Evolutionary conservation across 176 grass and related monocot species (phyloP), one percentile per base, ranked within the genome.

Genomic region (Ensete glaucum): DNA sequence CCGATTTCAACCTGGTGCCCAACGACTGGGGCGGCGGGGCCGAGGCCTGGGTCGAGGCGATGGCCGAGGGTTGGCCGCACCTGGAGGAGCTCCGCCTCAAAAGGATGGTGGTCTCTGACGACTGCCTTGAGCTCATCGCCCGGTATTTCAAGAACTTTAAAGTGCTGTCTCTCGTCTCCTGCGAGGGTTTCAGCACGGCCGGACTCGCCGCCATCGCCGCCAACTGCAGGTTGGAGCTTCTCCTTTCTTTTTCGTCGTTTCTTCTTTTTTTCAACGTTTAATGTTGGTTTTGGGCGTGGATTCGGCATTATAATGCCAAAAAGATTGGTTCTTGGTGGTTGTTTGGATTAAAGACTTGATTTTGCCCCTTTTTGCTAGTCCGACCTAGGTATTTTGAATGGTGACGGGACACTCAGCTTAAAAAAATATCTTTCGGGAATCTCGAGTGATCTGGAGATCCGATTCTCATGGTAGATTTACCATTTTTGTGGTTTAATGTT

Each of bases 71-170:
- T 1, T 92, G 87, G 90, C 79, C 90, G 77, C 79, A 80, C 50
- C 87, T 92, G 50, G 90, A 92, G 86, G 90, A 92, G 86, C 82
- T 92, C 11, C 81, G 81, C 72, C 79, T 92, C 68, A 92, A 92
- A 76, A 75, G 90, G 78, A 92, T 92, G 90, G 81, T 86, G 54
- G 84, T 92, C 76, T 84, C 86, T 48, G 90, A 92, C 76, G 90
- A 92, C 43, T 92, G 90, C 76, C 90, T 92, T 26, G 90, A 92
- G 79, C 67, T 86, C 69, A 82, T 89, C 24, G 86, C 90, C 10
- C 74, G 86, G 1, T 88, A 76, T 9, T 92, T 92, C 76, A 82
- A 80, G 63, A 92, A 92, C 77, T 85, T 92, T 70, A 85, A 83
- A 71, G 87, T 85, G 17, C 87, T 92, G 20, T 82, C 84, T 4